Percentiles rank a stretch among this genome's conserved stretches.
phyloP scores from a whole-genome alignment of 176 grass and related monocot genomes.

The Rhynchospora breviuscula region DNA sequence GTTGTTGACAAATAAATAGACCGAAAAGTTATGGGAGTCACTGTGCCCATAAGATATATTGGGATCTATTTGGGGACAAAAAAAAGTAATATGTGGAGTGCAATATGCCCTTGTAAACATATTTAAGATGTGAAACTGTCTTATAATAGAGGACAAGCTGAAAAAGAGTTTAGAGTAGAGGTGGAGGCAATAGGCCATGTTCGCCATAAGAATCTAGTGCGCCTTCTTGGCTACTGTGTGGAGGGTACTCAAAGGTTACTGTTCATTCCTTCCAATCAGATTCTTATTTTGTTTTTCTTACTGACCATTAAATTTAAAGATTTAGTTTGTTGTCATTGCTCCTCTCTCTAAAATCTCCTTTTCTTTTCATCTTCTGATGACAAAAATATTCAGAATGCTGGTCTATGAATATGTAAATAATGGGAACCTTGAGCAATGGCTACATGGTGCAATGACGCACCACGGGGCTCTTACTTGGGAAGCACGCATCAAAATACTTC shows the following conservation, averaged over 20 bases:
- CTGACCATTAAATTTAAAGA: not conserved
- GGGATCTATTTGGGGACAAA: not conserved
- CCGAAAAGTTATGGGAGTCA: not conserved
- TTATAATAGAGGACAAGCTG: constrained; percentile 61
- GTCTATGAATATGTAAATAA: constrained; percentile 97
- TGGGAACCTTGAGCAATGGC: constrained; percentile 94
- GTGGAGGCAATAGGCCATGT: constrained; percentile 98
- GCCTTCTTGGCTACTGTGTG: constrained; percentile 90
- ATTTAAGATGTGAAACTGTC: not conserved
- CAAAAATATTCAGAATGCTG: constrained; percentile 58
- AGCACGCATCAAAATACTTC: constrained; percentile 88
- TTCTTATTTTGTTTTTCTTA: not conserved
- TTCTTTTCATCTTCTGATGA: constrained; percentile 21
- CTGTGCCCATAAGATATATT: not conserved
- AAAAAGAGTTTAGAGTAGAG: constrained; percentile 98
- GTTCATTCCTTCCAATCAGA: not conserved
- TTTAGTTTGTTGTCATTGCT: not conserved
- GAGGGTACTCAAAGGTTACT: constrained; percentile 84
- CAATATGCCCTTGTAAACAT: constrained; percentile 4
- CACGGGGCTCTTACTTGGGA: constrained; percentile 91
- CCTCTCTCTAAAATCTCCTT: not conserved
- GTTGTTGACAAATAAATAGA: not conserved
- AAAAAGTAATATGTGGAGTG: not conserved
- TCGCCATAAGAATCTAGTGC: constrained; percentile 93
- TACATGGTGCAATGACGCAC: constrained; percentile 77